phyloP scores from a whole-genome alignment of 768 basidiomycete genomes.

The Naganishia vishniacii region DNA sequence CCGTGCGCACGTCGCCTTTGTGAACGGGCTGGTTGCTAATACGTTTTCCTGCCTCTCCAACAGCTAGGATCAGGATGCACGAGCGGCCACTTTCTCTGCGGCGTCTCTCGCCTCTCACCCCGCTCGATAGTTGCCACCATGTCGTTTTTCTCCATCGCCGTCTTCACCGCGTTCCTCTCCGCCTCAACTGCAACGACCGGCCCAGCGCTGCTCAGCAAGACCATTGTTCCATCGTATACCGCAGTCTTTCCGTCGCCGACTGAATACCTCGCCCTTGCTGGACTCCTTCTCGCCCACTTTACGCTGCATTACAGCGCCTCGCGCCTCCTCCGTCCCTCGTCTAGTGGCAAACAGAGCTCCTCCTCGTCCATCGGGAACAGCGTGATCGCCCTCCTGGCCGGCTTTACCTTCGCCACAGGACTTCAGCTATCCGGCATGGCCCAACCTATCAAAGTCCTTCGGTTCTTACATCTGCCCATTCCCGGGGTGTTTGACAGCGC shows the following conservation, averaged over 20 bases:
- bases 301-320: background rate
- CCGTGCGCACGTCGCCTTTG: background rate
- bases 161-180: constrained; percentile 37
- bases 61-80: constrained; percentile 50
- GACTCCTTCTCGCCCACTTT: background rate
- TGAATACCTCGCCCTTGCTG: background rate
- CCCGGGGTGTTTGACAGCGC: constrained; percentile 7
- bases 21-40: no score
- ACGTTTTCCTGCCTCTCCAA: background rate
- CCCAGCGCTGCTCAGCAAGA: constrained; percentile 40
- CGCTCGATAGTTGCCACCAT: constrained; percentile 46
- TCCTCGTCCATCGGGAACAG: background rate
- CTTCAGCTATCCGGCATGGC: constrained; percentile 48
- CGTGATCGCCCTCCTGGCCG: constrained; percentile 37
- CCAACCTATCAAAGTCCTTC: constrained; percentile 42
- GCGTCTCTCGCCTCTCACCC: constrained; percentile 46
- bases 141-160: constrained; percentile 44
- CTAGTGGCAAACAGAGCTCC: no score
- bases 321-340: no score
- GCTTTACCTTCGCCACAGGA: constrained; percentile 44
- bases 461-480: constrained; percentile 42
- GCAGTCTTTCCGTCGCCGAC: background rate
- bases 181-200: constrained; percentile 40
- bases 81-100: constrained; percentile 50
- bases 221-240: background rate